Percentiles rank a stretch among this genome's conserved stretches.
Evolutionary conservation across 1,284 basidiomycete genomes (phyloP).

Genomic region (Coniferiporia sulphurascens): DNA sequence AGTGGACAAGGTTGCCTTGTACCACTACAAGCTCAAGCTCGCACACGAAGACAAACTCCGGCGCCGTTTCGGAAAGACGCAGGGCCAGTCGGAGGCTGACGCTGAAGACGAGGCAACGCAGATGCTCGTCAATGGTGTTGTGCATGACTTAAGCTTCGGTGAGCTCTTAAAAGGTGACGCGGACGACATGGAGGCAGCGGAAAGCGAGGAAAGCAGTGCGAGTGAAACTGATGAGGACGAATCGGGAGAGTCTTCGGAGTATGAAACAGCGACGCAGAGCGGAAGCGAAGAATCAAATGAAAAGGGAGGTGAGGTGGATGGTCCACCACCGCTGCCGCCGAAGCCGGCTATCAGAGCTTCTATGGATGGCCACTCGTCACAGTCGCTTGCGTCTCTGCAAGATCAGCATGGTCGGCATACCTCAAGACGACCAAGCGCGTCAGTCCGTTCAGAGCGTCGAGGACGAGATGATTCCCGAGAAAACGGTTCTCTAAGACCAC

Average conservation of each 20-base stretch:
- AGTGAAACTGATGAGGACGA: slow-evolving; percentile 31
- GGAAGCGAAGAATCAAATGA: slow-evolving; percentile 28
- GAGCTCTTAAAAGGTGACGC: slow-evolving; percentile 75
- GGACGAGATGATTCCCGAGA: slow-evolving; percentile 1
- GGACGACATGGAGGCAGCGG: slow-evolving; percentile 72
- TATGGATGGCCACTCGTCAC: neutral
- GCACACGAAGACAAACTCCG: slow-evolving; percentile 86
- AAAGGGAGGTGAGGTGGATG: slow-evolving; percentile 26
- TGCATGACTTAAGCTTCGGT: slow-evolving; percentile 75
- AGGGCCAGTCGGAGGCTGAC: slow-evolving; percentile 43
- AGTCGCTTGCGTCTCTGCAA: neutral
- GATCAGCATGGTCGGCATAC: neutral
- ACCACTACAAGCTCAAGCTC: slow-evolving; percentile 91
- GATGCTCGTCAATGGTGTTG: slow-evolving; percentile 72
- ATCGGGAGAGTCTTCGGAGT: slow-evolving; percentile 19
- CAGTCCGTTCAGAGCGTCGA: slow-evolving; percentile 1
- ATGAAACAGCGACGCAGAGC: slow-evolving; percentile 28
- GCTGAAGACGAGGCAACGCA: slow-evolving; percentile 76
- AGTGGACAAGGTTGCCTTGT: slow-evolving; percentile 80
- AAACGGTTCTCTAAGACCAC: slow-evolving; percentile 18
- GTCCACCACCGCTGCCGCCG: slow-evolving; percentile 6
- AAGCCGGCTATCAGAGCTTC: slow-evolving; percentile 27
- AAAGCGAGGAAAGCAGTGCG: slow-evolving; percentile 42
- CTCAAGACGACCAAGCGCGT: neutral
- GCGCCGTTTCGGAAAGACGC: slow-evolving; percentile 65